A percentile compares a stretch with the other conserved stretches of the same genome.
Conservation (phyloP, 1,284 basidiomycete species). For the Ceratobasidium sp. region DNA sequence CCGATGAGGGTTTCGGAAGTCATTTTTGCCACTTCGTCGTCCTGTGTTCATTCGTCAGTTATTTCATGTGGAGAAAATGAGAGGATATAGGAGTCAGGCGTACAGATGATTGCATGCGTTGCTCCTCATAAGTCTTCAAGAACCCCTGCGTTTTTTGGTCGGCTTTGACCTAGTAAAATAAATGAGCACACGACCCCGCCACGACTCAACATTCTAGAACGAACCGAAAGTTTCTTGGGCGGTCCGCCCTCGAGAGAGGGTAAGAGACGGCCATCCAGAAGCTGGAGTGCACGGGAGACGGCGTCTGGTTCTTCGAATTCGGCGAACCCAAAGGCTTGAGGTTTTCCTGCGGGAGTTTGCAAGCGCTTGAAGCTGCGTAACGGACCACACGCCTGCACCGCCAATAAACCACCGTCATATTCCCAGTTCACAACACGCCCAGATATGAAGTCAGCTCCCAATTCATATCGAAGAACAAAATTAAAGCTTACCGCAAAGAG, state of each 20-base stretch:
- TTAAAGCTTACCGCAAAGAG: constrained; percentile 75
- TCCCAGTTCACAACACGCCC: background rate
- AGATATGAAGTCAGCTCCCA: background rate
- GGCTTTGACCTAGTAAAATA: constrained; percentile 75
- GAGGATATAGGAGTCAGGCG: constrained; percentile 49
- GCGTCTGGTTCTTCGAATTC: constrained; percentile 91
- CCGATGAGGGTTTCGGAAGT: constrained; percentile 54
- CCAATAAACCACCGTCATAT: constrained; percentile 17
- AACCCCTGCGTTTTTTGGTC: constrained; percentile 92
- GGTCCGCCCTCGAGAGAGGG: constrained; percentile 87
- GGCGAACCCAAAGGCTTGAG: constrained; percentile 95
- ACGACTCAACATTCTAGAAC: constrained; percentile 5
- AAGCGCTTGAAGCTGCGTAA: constrained; percentile 90
- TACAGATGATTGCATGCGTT: constrained; percentile 83
- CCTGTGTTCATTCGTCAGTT: constrained; percentile 55
- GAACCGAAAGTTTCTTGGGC: constrained; percentile 85
- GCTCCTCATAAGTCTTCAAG: constrained; percentile 82
- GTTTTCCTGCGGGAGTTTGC: constrained; percentile 88
- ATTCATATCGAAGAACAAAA: background rate
- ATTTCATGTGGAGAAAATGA: background rate
- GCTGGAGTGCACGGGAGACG: constrained; percentile 80
- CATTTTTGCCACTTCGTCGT: constrained; percentile 70
- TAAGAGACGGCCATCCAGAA: constrained; percentile 86
- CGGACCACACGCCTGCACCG: constrained; percentile 82
- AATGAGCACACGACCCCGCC: too few relatives aligned